phyloP scores from a whole-genome alignment of 176 grass and related monocot species.

The Lolium rigidum region DNA sequence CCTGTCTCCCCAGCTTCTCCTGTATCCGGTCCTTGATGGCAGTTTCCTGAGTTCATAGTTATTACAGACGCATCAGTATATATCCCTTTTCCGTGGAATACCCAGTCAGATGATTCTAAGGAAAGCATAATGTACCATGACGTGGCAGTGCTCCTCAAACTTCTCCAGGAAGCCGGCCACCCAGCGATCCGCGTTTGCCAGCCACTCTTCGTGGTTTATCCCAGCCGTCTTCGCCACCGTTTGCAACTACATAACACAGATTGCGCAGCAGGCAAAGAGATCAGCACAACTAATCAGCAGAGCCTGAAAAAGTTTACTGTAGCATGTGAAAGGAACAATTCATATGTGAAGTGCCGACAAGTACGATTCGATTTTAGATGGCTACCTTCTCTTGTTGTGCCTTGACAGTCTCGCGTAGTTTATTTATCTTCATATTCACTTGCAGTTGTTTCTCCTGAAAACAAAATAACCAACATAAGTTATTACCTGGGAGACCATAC shows the following conservation, averaged over 20 bases:
- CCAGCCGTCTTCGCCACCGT: slow-evolving; percentile 86
- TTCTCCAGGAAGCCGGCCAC: slow-evolving; percentile 96
- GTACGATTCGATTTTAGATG: not conserved
- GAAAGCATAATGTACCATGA: slow-evolving; percentile 67
- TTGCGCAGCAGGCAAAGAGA: not conserved
- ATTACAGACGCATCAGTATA: slow-evolving; percentile 13
- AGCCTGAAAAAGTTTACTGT: not conserved
- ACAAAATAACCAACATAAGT: slow-evolving; percentile 18
- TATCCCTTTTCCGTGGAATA: not conserved
- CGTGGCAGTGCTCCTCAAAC: slow-evolving; percentile 92
- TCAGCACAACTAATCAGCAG: slow-evolving; percentile 4
- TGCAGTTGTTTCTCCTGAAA: slow-evolving; percentile 93
- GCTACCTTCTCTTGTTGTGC: slow-evolving; percentile 91
- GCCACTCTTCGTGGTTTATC: slow-evolving; percentile 83
- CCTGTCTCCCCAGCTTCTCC: slow-evolving; percentile 72
- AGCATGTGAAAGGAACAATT: not conserved
- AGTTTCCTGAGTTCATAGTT: slow-evolving; percentile 64
- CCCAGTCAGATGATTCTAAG: not conserved
- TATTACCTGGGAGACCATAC: slow-evolving; percentile 12
- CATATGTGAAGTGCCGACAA: not conserved
- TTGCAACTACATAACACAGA: slow-evolving; percentile 70
- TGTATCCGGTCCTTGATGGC: slow-evolving; percentile 96
- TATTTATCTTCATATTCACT: slow-evolving; percentile 97
- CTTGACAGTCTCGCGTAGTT: slow-evolving; percentile 88
- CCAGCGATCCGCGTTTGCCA: slow-evolving; percentile 92